These are phyloP conservation scores for Neurospora crassa DNA, from an alignment of 2,329 filamentous ascomycete species.

Conservation along the genomic window DNA sequence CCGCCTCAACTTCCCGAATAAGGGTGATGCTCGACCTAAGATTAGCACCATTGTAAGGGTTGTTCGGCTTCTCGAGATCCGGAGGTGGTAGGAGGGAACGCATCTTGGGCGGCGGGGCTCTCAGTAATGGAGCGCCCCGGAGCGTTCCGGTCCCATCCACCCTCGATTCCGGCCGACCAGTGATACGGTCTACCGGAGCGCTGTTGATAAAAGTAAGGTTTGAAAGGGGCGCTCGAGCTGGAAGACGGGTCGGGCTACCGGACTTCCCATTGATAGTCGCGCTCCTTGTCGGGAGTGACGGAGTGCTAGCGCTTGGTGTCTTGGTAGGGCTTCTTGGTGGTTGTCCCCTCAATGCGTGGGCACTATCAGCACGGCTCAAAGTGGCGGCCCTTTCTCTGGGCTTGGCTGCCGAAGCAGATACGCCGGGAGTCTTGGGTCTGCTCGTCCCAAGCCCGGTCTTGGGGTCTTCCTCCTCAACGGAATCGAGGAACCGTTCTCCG, in stretches of 20 bases:
- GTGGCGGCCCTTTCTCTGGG: slow-evolving; percentile 28
- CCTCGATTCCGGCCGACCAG: slow-evolving; percentile 25
- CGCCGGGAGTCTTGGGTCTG: slow-evolving; percentile 66
- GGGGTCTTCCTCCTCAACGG: slow-evolving; percentile 56
- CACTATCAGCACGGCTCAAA: slow-evolving; percentile 29
- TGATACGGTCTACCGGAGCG: slow-evolving; percentile 55
- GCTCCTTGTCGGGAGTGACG: slow-evolving; percentile 17
- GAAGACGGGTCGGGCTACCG: slow-evolving; percentile 58
- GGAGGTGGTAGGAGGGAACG: slow-evolving; percentile 56
- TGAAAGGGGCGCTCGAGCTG: slow-evolving; percentile 58
- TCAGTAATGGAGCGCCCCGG: slow-evolving; percentile 43
- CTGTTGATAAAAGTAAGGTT: slow-evolving; percentile 64
- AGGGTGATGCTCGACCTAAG: slow-evolving; percentile 39
- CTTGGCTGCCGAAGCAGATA: slow-evolving; percentile 38
- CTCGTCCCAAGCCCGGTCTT: slow-evolving; percentile 48
- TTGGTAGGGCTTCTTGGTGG: slow-evolving; percentile 37
- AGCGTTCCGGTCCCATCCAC: slow-evolving; percentile 37
- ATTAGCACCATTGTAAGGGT: slow-evolving; percentile 38
- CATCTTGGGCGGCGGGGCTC: slow-evolving; percentile 84
- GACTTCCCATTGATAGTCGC: slow-evolving; percentile 21
- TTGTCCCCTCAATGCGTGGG: slow-evolving; percentile 21
- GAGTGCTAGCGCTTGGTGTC: slow-evolving; percentile 41
- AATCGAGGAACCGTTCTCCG: slow-evolving; percentile 82
- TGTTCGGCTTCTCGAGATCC: slow-evolving; percentile 40
- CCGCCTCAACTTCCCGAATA: slow-evolving; percentile 55